Evolutionary conservation across 2,329 filamentous ascomycete species (phyloP), one percentile per base, ranked within the genome.

Genomic region (Colletotrichum camelliae): DNA sequence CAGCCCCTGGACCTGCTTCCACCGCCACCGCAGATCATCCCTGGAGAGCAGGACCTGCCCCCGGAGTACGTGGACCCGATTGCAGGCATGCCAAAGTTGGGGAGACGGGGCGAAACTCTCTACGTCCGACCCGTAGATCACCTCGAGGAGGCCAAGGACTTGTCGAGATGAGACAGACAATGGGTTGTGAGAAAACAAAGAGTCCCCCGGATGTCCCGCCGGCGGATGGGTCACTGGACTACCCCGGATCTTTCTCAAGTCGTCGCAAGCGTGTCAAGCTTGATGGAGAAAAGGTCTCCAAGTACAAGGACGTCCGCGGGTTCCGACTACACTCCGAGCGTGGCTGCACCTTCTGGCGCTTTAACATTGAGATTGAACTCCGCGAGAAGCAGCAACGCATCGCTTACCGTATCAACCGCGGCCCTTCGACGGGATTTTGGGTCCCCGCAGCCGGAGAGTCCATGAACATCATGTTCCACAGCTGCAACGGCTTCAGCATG

Each of bases 381-480:
- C 90, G 91, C 5, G 89, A 92, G 24, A 90, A 89, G 74, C 95
- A 98, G 84, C 92, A 96, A 80, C 93, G 96, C 52, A 94, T 99
- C 78, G 96, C 96, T 0, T 99, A 99, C 84, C 94, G 96, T 70
- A 98, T 99, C 87, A 99, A 99, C 81, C 91, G 93, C 62, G 96
- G 97, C 1, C 96, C 96, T 7, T 92, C 95, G 4, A 93, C 95
- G 68, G 95, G 94, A 2, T 99, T 99, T 83, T 99, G 97, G 96
- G 95, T 99, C 1, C 97, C 97, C 7, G 94, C 94, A 37, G 91
- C 89, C 66, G 94, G 92, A 18, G 90, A 98, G 83, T 91, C 94
- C 4, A 99, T 99, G 97, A 98, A 98, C 86, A 95, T 98, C 83
- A 98, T 98, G 96, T 99, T 98, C 86, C 92, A 98, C 86, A 98